Evolutionary conservation across 2,329 filamentous ascomycete genomes (phyloP).

Genomic region (Chaetoscypha palmicola): DNA sequence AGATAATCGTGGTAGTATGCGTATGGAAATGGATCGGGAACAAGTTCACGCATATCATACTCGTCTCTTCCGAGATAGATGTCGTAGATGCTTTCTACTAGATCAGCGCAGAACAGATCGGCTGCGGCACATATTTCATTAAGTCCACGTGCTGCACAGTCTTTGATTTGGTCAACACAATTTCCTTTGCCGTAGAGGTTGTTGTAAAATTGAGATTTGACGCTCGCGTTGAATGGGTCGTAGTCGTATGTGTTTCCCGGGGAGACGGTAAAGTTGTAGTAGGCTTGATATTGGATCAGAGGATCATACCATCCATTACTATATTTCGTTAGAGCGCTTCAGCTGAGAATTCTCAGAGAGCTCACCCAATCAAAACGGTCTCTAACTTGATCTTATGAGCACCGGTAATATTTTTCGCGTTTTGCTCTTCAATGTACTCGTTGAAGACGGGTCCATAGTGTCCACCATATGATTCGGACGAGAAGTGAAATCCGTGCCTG

Average conservation of each 20-base stretch:
- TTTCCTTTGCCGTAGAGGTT: conserved; percentile 54
- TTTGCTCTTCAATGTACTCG: conserved; percentile 52
- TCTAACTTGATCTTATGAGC: conserved; percentile 41
- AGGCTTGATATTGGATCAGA: conserved; percentile 47
- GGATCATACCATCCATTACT: conserved; percentile 52
- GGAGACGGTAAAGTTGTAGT: conserved; percentile 50
- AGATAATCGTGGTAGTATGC: conserved; percentile 49
- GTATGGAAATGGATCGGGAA: conserved; percentile 51
- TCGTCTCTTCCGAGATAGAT: conserved; percentile 46
- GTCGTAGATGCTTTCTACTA: conserved; percentile 48
- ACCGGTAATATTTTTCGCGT: conserved; percentile 43
- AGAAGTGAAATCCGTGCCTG: conserved; percentile 45
- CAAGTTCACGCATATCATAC: conserved; percentile 52
- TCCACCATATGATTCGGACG: conserved; percentile 51
- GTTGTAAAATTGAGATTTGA: conserved; percentile 48
- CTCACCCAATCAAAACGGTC: conserved; percentile 42
- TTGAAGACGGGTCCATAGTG: conserved; percentile 55
- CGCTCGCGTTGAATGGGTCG: conserved; percentile 42
- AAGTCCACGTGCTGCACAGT: conserved; percentile 46
- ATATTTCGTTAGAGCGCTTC: conserved; percentile 2
- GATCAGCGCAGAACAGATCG: conserved; percentile 46
- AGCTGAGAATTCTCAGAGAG: not conserved
- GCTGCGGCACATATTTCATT: conserved; percentile 46
- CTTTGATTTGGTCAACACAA: conserved; percentile 49
- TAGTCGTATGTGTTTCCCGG: conserved; percentile 53